These are phyloP conservation scores for Halenospora varia DNA, from an alignment of 495 filamentous ascomycete genomes.

Conservation along the genomic window DNA sequence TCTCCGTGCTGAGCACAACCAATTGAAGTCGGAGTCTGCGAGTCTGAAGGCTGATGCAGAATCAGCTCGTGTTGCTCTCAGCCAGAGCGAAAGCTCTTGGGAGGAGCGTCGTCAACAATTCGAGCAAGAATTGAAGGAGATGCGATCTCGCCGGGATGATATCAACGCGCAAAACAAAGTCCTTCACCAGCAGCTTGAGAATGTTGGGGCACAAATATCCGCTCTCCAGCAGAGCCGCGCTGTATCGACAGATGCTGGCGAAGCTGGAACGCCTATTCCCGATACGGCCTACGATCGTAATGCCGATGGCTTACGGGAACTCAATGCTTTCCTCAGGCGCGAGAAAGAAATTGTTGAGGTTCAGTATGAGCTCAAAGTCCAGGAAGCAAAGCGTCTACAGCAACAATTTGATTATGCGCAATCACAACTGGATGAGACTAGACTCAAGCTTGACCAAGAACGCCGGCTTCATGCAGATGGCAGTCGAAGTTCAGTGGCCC, in stretches of 20 bases:
- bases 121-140: conserved; percentile 75
- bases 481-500: conserved; percentile 62
- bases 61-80: conserved; percentile 70
- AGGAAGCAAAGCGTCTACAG: conserved; percentile 80
- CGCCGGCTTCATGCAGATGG: conserved; percentile 71
- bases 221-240: conserved; percentile 69
- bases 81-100: conserved; percentile 84
- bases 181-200: conserved; percentile 84
- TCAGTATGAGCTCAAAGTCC: conserved; percentile 80
- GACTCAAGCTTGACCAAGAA: conserved; percentile 83
- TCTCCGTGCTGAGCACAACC: conserved; percentile 73
- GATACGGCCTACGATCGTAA: conserved; percentile 37
- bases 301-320: conserved; percentile 74
- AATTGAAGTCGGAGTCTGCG: conserved; percentile 71
- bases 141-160: conserved; percentile 74
- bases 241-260: conserved; percentile 41
- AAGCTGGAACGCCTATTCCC: conserved; percentile 32
- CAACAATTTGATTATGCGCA: conserved; percentile 87
- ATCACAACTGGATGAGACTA: conserved; percentile 78
- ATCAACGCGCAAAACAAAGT: conserved; percentile 79
- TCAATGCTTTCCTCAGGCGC: conserved; percentile 85
- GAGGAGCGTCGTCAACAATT: conserved; percentile 71
- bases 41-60: conserved; percentile 73
- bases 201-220: conserved; percentile 70
- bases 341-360: conserved; percentile 98